These are phyloP conservation scores for Emiliania huxleyi DNA, from an alignment of 78 protist species.

Conservation along the genomic window DNA sequence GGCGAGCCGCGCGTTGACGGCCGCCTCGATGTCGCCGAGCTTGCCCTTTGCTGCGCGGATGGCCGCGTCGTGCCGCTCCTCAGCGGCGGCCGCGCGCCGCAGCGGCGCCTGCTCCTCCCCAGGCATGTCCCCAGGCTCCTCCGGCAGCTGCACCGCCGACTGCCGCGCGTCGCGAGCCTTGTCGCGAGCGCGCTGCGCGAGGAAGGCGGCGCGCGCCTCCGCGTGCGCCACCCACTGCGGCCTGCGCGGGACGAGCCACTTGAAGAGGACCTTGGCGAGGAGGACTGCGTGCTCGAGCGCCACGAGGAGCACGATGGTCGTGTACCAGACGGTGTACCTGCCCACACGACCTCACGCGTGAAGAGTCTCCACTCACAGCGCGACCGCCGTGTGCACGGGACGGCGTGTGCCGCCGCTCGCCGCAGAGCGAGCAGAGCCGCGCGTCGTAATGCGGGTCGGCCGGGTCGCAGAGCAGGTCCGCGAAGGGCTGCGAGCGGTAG, in stretches of 20 bases:
- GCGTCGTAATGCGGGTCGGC: neutral
- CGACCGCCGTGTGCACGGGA: neutral
- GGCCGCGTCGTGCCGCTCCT: no score
- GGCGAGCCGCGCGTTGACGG: no score
- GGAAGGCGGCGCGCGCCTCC: neutral
- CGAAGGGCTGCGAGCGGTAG: neutral
- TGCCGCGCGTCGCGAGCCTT: no score
- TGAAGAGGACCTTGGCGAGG: neutral
- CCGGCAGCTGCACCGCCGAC: no score
- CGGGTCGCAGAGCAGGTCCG: neutral
- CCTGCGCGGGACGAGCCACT: neutral
- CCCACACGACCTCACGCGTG: no score
- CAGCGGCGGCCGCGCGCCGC: no score
- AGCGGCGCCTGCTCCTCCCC: no score
- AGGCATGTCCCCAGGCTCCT: no score
- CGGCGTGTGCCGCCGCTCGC: neutral
- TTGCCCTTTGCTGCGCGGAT: no score
- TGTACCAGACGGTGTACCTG: no score
- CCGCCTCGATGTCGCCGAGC: no score
- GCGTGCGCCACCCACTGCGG: neutral
- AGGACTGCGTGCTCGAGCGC: neutral
- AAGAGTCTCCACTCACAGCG: no score
- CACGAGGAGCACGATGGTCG: neutral
- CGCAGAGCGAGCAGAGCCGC: neutral
- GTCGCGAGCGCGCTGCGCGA: neutral